phyloP scores from a whole-genome alignment of 441 rosid species.

The Mallotus repandus region DNA sequence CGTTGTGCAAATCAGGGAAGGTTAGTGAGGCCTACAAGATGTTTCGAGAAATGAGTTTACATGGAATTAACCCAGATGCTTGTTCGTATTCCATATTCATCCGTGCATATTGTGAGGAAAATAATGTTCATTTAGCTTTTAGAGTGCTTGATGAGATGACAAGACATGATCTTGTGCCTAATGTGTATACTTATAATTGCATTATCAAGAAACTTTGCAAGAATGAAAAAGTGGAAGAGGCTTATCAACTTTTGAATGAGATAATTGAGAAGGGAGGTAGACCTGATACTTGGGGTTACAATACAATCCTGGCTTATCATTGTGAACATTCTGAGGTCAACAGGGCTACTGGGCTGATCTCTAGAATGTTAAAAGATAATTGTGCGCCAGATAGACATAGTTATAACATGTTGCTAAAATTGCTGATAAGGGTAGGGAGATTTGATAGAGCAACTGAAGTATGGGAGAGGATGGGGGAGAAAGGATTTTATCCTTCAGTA shows the following conservation, averaged over 20 bases:
- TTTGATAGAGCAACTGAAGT: conserved; percentile 66
- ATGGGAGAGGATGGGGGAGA: conserved; percentile 75
- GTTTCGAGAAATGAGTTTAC: conserved; percentile 52
- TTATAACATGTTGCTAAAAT: conserved; percentile 79
- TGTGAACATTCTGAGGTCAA: conserved; percentile 83
- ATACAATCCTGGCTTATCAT: conserved; percentile 69
- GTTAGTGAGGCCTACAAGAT: conserved; percentile 63
- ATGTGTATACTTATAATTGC: conserved; percentile 78
- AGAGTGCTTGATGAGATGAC: conserved; percentile 77
- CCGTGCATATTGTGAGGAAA: conserved; percentile 59
- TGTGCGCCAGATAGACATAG: conserved; percentile 69
- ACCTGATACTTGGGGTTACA: conserved; percentile 88
- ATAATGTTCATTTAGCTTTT: conserved; percentile 61
- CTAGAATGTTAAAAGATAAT: conserved; percentile 57
- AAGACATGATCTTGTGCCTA: conserved; percentile 60
- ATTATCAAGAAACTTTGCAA: conserved; percentile 71
- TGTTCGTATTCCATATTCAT: conserved; percentile 66
- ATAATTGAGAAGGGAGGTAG: conserved; percentile 50
- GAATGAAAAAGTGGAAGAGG: conserved; percentile 66
- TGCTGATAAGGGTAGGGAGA: conserved; percentile 69
- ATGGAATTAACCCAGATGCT: conserved; percentile 62
- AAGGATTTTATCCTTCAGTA: conserved; percentile 73
- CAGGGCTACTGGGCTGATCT: conserved; percentile 55
- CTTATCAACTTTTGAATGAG: conserved; percentile 63
- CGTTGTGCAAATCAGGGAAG: conserved; percentile 65